A percentile compares a stretch with the other conserved stretches of the same genome.
Conservation (phyloP, 2,329 filamentous ascomycete species). For the Aspergillus novoparasiticus region DNA sequence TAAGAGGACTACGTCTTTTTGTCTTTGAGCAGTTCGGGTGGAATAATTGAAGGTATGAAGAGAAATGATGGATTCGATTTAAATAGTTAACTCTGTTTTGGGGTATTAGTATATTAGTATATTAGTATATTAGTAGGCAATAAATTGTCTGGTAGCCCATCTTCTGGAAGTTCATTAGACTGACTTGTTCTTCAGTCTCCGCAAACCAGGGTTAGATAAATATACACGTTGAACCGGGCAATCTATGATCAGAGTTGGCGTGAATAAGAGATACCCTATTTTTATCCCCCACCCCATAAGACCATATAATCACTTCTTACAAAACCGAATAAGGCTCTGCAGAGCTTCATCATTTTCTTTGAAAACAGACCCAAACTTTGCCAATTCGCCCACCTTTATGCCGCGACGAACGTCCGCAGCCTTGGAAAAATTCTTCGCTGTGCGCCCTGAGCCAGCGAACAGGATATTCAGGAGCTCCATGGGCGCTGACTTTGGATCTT, state of each 20-base stretch:
- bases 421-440: background rate
- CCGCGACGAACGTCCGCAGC: constrained; percentile 7
- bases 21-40: too few species aligned
- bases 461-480: constrained; percentile 7
- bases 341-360: constrained; percentile 7
- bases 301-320: background rate
- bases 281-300: too few species aligned
- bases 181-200: too few species aligned
- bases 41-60: too few species aligned
- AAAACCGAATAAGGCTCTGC: constrained; percentile 2
- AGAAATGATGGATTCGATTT: too few species aligned
- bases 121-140: background rate
- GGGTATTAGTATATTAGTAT: too few species aligned
- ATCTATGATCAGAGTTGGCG: too few species aligned
- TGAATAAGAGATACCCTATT: too few species aligned
- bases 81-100: background rate
- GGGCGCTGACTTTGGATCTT: constrained; percentile 11
- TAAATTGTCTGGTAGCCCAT: background rate
- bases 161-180: accelerated
- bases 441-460: background rate
- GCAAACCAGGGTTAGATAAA: too few species aligned
- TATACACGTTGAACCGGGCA: too few species aligned
- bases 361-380: constrained; percentile 9
- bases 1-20: too few species aligned
- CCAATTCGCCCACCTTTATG: constrained; percentile 3